Base-by-base conservation (phyloP, 1,284 basidiomycete species). In the Papiliotrema terrestris region DNA sequence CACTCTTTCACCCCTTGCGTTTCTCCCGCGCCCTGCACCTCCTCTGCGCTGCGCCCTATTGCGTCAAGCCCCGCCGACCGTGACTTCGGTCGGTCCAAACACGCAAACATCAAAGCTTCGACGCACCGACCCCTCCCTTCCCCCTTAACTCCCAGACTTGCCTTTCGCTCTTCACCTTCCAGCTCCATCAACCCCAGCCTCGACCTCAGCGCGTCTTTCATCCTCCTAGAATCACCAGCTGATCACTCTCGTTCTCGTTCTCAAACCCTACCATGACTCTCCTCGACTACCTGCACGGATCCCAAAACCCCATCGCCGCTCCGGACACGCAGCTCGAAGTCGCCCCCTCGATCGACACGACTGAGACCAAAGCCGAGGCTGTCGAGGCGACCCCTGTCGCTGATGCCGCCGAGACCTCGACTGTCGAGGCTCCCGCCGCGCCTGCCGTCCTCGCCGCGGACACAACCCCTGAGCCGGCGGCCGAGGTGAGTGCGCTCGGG, bases 211-310 rank as follows among this genome's bases (percentile, higher is more conserved):
- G 11, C 29, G 29, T 32, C 29, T 32, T 11, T 32, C 6, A 32
- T 11, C 29, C 5, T 32, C 29, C 6, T 6, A 32, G 29, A 32
- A 32, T 11, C 29, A 32, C 29, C 29, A 45, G 43, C 43, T 45
- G 23, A 45, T 26, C 20, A 22, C 39, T 32, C 32, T 39, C 43
- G 36, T 32, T 41, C 48, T 49, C 15, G n/a, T 26, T 23, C 36
- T 52, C 45, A 2, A 26, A 45, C 44, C 35, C 38, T 55, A 53
- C 39, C 23, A 60, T 68, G 54, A 68, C 86, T 62, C 86, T 88
- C 0, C 88, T 91, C 23, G 72, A 81, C 57, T 81, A 90, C 60
- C 81, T 86, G 23, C 90, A 90, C 69, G 84, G 52, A 58, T 51
- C 52, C 49, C 54, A 49, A 58, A n/a, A 55, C 20, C 48, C 41